Evolutionary conservation across 371 early-diverging fungal species (phyloP).

Genomic region (Funneliformis caledonium): DNA sequence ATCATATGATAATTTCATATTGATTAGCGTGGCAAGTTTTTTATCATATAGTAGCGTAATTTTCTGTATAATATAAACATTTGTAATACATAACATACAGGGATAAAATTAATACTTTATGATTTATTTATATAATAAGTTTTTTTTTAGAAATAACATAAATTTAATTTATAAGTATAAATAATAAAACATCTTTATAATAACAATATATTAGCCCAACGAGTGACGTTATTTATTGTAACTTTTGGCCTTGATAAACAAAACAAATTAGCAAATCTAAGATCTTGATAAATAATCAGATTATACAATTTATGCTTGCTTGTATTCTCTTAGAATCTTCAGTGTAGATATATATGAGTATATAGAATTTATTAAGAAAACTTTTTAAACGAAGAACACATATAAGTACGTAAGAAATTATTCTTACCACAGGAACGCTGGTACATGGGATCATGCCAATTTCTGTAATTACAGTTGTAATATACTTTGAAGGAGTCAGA

Average conservation of each 20-base stretch:
- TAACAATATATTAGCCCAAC: no score
- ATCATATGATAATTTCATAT: no score
- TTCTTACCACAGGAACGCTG: conserved; percentile 79
- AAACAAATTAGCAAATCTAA: not conserved
- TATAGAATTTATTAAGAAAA: not conserved
- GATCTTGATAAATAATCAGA: not conserved
- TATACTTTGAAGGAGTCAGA: conserved; percentile 91
- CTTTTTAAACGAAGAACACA: not conserved
- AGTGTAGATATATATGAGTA: not conserved
- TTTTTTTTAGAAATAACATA: no score
- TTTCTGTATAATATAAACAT: no score
- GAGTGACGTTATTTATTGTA: not conserved
- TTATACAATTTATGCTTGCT: not conserved
- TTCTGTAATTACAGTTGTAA: conserved; percentile 92
- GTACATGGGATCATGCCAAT: conserved; percentile 95
- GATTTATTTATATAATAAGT: no score
- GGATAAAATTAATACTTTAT: no score
- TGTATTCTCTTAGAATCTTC: conserved; percentile 24
- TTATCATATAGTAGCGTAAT: no score
- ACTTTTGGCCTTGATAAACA: not conserved
- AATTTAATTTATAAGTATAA: no score
- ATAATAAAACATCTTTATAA: no score
- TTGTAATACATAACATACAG: no score
- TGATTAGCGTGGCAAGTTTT: no score
- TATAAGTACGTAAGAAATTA: not conserved